Percentiles rank a stretch among this genome's conserved stretches.
phyloP scores from a whole-genome alignment of 768 basidiomycete genomes.

The Russula sp. region DNA sequence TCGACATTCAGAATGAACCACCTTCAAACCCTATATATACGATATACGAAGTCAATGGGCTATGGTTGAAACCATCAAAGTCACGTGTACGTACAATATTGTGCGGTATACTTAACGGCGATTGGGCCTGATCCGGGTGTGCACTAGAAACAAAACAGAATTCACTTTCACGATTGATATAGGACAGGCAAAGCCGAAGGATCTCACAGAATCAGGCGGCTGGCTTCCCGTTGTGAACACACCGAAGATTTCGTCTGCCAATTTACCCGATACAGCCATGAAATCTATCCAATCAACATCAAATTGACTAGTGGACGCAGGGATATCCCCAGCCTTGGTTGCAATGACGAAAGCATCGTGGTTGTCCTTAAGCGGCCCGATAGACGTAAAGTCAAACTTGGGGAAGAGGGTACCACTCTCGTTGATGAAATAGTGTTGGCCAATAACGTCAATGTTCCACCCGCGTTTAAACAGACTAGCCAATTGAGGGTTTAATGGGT shows the following conservation, averaged over 20 bases:
- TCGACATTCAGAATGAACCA: no score
- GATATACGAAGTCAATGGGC: not conserved
- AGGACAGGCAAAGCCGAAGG: not conserved
- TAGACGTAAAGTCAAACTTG: conserved; percentile 17
- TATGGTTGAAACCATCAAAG: not conserved
- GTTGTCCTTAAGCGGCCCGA: not conserved
- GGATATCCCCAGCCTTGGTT: not conserved
- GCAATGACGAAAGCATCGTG: conserved; percentile 10
- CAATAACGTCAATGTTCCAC: not conserved
- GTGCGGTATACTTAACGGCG: conserved; percentile 14
- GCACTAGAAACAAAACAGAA: conserved; percentile 10
- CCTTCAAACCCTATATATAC: conserved; percentile 3
- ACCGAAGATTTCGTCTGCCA: conserved; percentile 9
- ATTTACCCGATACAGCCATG: not conserved
- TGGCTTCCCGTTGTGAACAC: conserved; percentile 13
- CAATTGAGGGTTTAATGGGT: not conserved
- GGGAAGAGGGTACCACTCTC: not conserved
- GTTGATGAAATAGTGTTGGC: conserved; percentile 15
- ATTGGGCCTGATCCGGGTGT: not conserved
- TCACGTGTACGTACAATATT: conserved; percentile 12
- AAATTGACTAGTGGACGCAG: not conserved
- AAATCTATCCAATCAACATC: conserved; percentile 19
- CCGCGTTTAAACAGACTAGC: not conserved
- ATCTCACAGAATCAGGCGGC: conserved; percentile 8
- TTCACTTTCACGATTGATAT: not conserved